Percentiles rank a stretch among this genome's conserved stretches.
phyloP scores from a whole-genome alignment of 495 filamentous ascomycete genomes.

The Hyaloscypha hepaticicola region DNA sequence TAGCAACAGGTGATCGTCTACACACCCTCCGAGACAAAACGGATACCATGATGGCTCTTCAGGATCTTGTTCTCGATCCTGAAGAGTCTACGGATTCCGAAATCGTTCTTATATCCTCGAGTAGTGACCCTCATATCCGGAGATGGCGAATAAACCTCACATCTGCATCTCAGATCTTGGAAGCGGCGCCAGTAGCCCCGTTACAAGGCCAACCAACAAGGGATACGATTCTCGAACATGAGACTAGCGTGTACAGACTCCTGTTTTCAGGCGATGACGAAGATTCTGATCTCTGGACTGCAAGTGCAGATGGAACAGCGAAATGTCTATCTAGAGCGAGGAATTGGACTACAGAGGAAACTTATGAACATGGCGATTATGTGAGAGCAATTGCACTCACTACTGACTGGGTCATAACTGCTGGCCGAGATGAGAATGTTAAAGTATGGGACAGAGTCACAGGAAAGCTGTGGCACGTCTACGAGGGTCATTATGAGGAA shows the following conservation, averaged over 20 bases:
- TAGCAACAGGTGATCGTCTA: constrained; percentile 61
- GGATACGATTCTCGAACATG: constrained; percentile 73
- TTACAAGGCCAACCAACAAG: constrained; percentile 35
- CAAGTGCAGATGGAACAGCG: constrained; percentile 80
- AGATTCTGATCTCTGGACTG: constrained; percentile 84
- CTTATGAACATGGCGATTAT: constrained; percentile 79
- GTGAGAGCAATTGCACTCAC: constrained; percentile 76
- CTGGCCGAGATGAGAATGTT: constrained; percentile 86
- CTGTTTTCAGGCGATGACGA: constrained; percentile 58
- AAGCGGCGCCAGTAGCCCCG: constrained; percentile 36
- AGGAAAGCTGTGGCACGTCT: constrained; percentile 72
- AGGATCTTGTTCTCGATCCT: constrained; percentile 73
- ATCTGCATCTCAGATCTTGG: constrained; percentile 47
- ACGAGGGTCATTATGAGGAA: constrained; percentile 89
- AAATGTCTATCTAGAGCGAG: constrained; percentile 68
- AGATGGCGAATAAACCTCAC: constrained; percentile 58
- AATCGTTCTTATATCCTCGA: constrained; percentile 68
- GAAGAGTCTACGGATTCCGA: constrained; percentile 44
- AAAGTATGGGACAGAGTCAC: constrained; percentile 79
- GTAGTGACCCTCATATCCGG: constrained; percentile 82
- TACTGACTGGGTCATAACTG: constrained; percentile 83
- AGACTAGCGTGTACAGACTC: constrained; percentile 84
- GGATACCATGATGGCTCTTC: constrained; percentile 72
- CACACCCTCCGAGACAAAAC: constrained; percentile 65
- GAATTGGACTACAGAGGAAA: constrained; percentile 67